Evolutionary conservation across 495 filamentous ascomycete genomes (phyloP).

Genomic region (Lasiosphaeriaceae sp.): DNA sequence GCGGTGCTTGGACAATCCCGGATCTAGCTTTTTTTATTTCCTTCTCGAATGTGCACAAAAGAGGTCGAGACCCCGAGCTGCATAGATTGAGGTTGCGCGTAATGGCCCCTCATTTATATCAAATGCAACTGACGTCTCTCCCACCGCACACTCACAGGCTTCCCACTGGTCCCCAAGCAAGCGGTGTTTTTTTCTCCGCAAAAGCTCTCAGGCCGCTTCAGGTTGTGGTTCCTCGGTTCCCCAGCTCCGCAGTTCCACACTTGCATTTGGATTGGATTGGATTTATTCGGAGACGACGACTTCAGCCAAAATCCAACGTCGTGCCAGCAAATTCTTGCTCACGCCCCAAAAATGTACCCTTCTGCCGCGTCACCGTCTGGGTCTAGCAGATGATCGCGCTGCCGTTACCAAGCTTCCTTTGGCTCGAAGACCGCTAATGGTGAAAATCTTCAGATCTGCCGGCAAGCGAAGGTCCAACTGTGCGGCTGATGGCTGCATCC

Average conservation of each 20-base stretch:
- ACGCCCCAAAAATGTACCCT: constrained; percentile 20
- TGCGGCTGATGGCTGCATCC: constrained; percentile 22
- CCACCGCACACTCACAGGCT: not conserved
- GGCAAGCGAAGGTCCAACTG: constrained; percentile 24
- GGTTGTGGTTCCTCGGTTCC: constrained; percentile 4
- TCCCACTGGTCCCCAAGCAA: not conserved
- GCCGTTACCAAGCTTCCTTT: constrained; percentile 13
- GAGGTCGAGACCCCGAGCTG: not conserved
- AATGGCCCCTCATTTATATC: not conserved
- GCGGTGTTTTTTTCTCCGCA: not conserved
- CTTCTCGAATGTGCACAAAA: not conserved
- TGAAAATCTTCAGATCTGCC: constrained; percentile 24
- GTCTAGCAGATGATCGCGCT: constrained; percentile 12
- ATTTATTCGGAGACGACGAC: constrained; percentile 4
- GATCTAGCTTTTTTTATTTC: not conserved
- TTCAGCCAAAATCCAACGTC: constrained; percentile 29
- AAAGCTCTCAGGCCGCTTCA: not conserved
- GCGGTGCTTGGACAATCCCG: too few relatives aligned
- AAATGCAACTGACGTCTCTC: not conserved
- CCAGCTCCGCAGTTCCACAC: constrained; percentile 19
- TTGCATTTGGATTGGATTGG: constrained; percentile 11
- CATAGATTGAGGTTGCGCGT: not conserved
- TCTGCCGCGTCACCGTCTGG: constrained; percentile 22
- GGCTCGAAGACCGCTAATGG: too few relatives aligned
- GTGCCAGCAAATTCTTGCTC: constrained; percentile 8